Base-by-base conservation (phyloP, 2,329 filamentous ascomycete genomes). In the Chaetomium globosum region DNA sequence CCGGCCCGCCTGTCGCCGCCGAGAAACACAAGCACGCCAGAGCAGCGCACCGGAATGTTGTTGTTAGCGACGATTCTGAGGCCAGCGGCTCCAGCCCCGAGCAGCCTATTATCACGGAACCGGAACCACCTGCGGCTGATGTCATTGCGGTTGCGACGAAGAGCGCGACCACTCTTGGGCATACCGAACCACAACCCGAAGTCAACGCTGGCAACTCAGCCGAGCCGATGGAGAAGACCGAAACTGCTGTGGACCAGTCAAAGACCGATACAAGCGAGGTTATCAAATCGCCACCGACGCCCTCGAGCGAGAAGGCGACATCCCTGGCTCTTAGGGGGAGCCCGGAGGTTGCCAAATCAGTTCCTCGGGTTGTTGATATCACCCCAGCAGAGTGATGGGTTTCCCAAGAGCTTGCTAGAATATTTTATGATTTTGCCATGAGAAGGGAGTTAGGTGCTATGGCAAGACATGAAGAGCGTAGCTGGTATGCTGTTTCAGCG, bases 251-350 rank as follows among this genome's bases (percentile, higher is more conserved):
- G 7, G 51, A 61, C 65, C 67, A 68, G 36, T 26, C 59, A 4
- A 51, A 56, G 56, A 19, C 43, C 5, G 59, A 67, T 8, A 59
- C 70, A n/a, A 63, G 33, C 13, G 69, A 54, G 2, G 46, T 59
- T n/a, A 54, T 63, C 67, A 72, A 71, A 56, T 65, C 62, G 19
- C 73, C 74, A 10, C 71, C 73, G 23, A 77, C 76, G 4, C 69
- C 71, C 9, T 56, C 65, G 9, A 70, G 66, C 30, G 69, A 64
- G 43, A 64, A 63, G 59, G 73, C 80, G 30, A 82, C 81, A 16
- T 76, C 83, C 33, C 75, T 88, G 71, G 84, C 86, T 71, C 85
- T 85, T 77, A 83, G 86, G 72, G 83, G 83, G 69, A 88, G 85
- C 71, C 85, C 86, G 28, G 86, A 88, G 73, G 87, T 87, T 77